phyloP scores from a whole-genome alignment of 1,139 yeast genomes.

The Pichia sp. region DNA sequence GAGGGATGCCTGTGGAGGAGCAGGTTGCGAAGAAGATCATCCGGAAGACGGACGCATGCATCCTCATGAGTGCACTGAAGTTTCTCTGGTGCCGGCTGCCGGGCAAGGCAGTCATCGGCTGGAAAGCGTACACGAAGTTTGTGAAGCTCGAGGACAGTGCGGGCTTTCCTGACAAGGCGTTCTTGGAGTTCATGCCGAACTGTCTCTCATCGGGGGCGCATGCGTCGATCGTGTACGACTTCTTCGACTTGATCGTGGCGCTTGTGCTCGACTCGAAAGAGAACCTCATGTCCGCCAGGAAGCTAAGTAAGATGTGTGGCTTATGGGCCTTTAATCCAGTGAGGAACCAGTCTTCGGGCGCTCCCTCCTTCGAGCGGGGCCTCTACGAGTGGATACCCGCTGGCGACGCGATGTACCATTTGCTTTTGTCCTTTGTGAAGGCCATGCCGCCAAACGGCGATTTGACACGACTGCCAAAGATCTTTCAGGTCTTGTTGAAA shows the following conservation, averaged over 20 bases:
- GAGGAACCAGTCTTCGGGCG: slow-evolving; percentile 29
- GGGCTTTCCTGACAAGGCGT: slow-evolving; percentile 64
- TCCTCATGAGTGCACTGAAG: slow-evolving; percentile 68
- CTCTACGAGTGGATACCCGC: slow-evolving; percentile 74
- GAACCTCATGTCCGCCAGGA: slow-evolving; percentile 75
- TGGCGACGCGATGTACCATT: slow-evolving; percentile 81
- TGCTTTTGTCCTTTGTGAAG: slow-evolving; percentile 70
- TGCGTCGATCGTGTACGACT: slow-evolving; percentile 84
- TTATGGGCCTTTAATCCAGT: slow-evolving; percentile 70
- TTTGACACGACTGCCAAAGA: slow-evolving; percentile 55
- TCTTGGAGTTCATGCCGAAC: slow-evolving; percentile 75
- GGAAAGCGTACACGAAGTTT: slow-evolving; percentile 77
- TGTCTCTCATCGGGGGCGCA: slow-evolving; percentile 81
- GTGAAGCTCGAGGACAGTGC: slow-evolving; percentile 60
- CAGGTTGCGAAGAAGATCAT: slow-evolving; percentile 38
- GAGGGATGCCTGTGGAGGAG: slow-evolving; percentile 44
- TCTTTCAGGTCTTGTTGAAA: slow-evolving; percentile 58
- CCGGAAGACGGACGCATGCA: slow-evolving; percentile 53
- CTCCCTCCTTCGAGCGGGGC: slow-evolving; percentile 60
- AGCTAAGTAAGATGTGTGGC: slow-evolving; percentile 76
- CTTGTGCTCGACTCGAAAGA: slow-evolving; percentile 77
- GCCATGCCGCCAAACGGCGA: slow-evolving; percentile 70
- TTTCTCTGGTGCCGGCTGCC: slow-evolving; percentile 86
- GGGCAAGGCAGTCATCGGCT: slow-evolving; percentile 74
- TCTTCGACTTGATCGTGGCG: slow-evolving; percentile 75